Evolutionary conservation across 352 stramenopile species (phyloP), one percentile per base, ranked within the genome.

Genomic region (Pythium grandisporangium): DNA sequence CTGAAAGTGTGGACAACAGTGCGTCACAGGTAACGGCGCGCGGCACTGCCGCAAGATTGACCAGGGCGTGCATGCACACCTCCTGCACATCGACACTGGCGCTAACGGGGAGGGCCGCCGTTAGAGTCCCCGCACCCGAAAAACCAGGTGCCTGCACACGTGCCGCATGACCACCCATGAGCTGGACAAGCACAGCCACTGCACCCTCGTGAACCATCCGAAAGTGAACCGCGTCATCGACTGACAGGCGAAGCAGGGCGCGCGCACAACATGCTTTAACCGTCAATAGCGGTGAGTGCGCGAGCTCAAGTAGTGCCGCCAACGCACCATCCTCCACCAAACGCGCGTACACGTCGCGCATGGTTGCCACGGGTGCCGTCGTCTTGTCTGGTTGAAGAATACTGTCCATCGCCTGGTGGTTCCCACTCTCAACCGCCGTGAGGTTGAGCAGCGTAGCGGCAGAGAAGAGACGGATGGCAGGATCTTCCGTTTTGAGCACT

Each of bases 371-470:
- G 14, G 63, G 39, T 22, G 36, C 34, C 14, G 45, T 30, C 8
- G 25, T 8, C 8, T n/a, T n/a, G n/a, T n/a, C n/a, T n/a, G n/a
- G n/a, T n/a, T n/a, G 38, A 26, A 30, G 43, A 37, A 32, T 27
- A 19, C 27, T 30, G 10, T 48, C 29, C 5, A 23, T 26, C 16
- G 33, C 21, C 24, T 16, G 20, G 30, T 30, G 21, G 23, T n/a
- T 32, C 24, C 48, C 20, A 12, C 44, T 32, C 3, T 8, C 30
- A 20, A 46, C 32, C n/a, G 45, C 49, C 5, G 73, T 79, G 32
- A 92, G 58, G 36, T 95, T 95, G 23, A 83, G 55, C 16, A 95
- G 61, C 35, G 82, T 82, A n/a, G 78, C 74, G 1, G 71, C 59
- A 12, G 70, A 61, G 19, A 77, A 87, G 29, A 87, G 29, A 2